Evolutionary conservation across 768 basidiomycete genomes (phyloP).

Genomic region (Lepiota brunneoincarnata): DNA sequence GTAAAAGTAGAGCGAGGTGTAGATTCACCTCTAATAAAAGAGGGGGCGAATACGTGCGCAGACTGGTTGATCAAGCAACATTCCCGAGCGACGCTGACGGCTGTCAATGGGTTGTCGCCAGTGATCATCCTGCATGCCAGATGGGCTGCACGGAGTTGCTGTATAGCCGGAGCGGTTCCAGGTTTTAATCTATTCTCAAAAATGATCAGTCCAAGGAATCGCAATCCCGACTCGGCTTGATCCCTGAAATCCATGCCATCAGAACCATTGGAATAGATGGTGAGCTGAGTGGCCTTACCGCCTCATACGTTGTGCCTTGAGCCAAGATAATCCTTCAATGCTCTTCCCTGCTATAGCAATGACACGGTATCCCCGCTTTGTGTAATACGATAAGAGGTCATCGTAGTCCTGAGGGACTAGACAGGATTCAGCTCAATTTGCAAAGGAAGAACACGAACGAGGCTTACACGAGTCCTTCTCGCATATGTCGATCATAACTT

Average conservation of each 20-base stretch:
- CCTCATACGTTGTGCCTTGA: conserved; percentile 96
- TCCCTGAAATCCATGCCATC: conserved; percentile 52
- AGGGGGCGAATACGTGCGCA: conserved; percentile 84
- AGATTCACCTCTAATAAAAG: conserved; percentile 66
- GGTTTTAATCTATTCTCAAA: conserved; percentile 98
- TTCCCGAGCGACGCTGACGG: conserved; percentile 94
- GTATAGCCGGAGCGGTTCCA: conserved; percentile 87
- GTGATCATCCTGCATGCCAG: conserved; percentile 97
- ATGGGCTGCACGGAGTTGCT: conserved; percentile 84
- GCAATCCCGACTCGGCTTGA: conserved; percentile 87
- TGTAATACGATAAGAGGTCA: conserved; percentile 94
- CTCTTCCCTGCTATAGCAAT: conserved; percentile 98
- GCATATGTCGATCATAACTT: conserved; percentile 96
- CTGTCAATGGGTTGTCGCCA: conserved; percentile 95
- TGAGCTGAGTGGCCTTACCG: conserved; percentile 46
- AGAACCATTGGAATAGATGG: neutral
- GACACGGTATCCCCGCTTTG: conserved; percentile 93
- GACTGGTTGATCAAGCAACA: conserved; percentile 86
- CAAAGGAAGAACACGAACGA: neutral
- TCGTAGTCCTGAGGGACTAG: conserved; percentile 96
- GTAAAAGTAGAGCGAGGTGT: neutral
- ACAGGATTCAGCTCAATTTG: neutral
- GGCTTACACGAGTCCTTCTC: conserved; percentile 84
- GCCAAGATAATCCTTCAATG: conserved; percentile 90
- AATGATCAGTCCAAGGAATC: conserved; percentile 92